These are phyloP conservation scores for Tolypocladium tundrense DNA, from an alignment of 2,329 filamentous ascomycete species.

Conservation along the genomic window DNA sequence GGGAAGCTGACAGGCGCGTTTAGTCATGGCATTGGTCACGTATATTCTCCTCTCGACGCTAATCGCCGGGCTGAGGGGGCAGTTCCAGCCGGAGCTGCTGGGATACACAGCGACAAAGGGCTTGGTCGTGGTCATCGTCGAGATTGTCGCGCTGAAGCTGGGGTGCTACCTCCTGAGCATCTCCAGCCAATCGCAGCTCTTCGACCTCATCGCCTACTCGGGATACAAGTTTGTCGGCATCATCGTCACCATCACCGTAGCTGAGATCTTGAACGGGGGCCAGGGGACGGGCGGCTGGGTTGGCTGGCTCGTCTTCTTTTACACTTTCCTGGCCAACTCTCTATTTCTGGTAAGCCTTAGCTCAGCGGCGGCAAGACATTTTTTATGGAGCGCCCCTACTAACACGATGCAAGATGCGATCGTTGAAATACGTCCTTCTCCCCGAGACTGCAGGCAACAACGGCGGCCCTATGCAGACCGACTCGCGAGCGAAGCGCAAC, in stretches of 20 bases:
- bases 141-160: slow-evolving; percentile 83
- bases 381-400: slow-evolving; percentile 6
- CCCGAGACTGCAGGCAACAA: slow-evolving; percentile 66
- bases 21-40: slow-evolving; percentile 90
- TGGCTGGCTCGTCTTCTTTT: slow-evolving; percentile 80
- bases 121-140: slow-evolving; percentile 70
- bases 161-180: slow-evolving; percentile 92
- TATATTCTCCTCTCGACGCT: slow-evolving; percentile 92
- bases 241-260: slow-evolving; percentile 74
- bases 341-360: slow-evolving; percentile 72
- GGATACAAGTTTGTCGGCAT: slow-evolving; percentile 99
- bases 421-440: slow-evolving; percentile 87
- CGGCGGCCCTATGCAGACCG: slow-evolving; percentile 54
- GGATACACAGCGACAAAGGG: slow-evolving; percentile 82
- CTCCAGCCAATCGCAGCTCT: slow-evolving; percentile 83
- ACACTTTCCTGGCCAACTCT: slow-evolving; percentile 88
- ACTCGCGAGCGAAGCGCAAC: slow-evolving; percentile 77
- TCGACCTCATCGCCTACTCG: slow-evolving; percentile 90
- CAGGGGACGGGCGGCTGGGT: slow-evolving; percentile 79
- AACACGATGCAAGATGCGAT: slow-evolving; percentile 58
- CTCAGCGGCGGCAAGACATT: background rate
- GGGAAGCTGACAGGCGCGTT: slow-evolving; percentile 11
- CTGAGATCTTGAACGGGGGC: slow-evolving; percentile 67
- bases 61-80: slow-evolving; percentile 77
- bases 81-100: slow-evolving; percentile 89